phyloP scores from a whole-genome alignment of 495 filamentous ascomycete species.

The Xylaria intraflava region DNA sequence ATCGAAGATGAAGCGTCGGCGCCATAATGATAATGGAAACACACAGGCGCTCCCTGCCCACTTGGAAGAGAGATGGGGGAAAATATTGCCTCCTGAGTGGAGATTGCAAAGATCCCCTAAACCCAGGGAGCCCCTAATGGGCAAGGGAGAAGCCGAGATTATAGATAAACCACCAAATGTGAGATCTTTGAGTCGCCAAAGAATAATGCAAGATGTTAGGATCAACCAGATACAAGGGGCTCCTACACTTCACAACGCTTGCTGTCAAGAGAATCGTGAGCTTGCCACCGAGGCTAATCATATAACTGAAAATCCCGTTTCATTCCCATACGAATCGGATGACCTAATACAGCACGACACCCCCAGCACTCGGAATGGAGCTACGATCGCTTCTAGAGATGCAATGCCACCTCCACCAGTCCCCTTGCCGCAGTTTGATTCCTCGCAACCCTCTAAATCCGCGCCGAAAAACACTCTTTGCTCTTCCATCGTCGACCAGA shows the following conservation, averaged over 20 bases:
- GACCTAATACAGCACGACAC: neutral
- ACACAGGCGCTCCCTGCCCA: neutral
- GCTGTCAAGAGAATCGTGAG: neutral
- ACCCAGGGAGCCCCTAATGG: neutral
- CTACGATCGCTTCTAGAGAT: conserved; percentile 16
- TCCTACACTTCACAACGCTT: neutral
- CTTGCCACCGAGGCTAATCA: neutral
- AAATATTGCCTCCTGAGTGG: conserved; percentile 10
- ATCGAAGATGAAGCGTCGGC: neutral
- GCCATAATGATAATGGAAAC: neutral
- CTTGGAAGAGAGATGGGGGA: conserved; percentile 4
- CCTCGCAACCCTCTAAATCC: neutral
- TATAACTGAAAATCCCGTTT: neutral
- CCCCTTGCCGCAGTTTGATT: conserved; percentile 1
- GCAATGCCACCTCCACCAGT: conserved; percentile 26
- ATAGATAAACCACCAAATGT: neutral
- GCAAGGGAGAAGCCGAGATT: neutral
- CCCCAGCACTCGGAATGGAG: neutral
- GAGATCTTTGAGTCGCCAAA: neutral
- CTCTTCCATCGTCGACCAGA: neutral
- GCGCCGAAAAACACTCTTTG: neutral
- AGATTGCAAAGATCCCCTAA: neutral
- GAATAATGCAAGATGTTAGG: neutral
- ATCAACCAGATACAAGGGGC: neutral
- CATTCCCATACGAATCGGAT: neutral